phyloP scores from a whole-genome alignment of 192 early-diverging fungal genomes.

The Podila clonocystis region DNA sequence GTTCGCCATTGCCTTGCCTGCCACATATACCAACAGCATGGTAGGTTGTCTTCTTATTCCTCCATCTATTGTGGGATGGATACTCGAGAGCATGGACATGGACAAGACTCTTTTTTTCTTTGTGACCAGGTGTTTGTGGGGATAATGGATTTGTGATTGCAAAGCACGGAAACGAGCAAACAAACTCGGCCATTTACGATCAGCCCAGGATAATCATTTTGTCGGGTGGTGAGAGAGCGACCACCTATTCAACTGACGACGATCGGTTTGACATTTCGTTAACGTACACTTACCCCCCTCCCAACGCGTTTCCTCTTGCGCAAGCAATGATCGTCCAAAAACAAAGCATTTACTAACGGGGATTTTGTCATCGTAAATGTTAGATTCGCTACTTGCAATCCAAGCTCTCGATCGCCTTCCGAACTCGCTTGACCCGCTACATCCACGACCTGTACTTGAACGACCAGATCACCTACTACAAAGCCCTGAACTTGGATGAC shows the following conservation, averaged over 20 bases:
- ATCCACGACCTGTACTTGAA: constrained; percentile 87
- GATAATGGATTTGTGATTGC: constrained; percentile 39
- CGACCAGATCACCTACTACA: constrained; percentile 89
- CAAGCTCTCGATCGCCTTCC: constrained; percentile 80
- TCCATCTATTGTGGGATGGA: neutral
- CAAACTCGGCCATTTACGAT: neutral
- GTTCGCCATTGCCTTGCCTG: constrained; percentile 94
- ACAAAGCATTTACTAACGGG: neutral
- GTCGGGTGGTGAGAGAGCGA: constrained; percentile 1
- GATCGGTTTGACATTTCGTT: neutral
- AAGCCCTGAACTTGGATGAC: constrained; percentile 89
- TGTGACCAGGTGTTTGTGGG: neutral
- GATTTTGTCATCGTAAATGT: neutral
- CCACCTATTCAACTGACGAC: neutral
- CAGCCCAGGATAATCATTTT: constrained; percentile 14
- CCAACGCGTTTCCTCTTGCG: no score
- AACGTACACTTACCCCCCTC: no score
- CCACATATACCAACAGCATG: constrained; percentile 99
- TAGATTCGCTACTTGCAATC: constrained; percentile 78
- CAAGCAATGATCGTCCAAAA: no score
- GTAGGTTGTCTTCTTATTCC: constrained; percentile 55
- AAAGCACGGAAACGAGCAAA: constrained; percentile 15
- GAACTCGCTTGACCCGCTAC: constrained; percentile 87
- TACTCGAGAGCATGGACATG: neutral
- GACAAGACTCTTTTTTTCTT: neutral